Evolutionary conservation across 176 grass and related monocot species (phyloP).

Genomic region (Raddia distichophylla): DNA sequence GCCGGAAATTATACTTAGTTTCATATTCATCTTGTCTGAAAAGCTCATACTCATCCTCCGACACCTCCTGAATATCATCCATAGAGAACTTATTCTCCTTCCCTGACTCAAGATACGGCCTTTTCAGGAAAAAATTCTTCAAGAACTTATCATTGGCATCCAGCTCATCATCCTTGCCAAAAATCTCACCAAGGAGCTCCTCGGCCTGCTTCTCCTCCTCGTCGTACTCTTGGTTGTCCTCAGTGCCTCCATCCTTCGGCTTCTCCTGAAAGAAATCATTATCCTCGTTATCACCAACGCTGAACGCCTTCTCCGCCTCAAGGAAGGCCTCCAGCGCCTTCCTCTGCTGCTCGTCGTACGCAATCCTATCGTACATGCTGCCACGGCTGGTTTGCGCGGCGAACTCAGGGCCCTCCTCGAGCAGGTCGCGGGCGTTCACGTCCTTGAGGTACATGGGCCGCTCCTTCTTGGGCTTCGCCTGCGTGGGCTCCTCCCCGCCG

Average conservation of each 20-base stretch:
- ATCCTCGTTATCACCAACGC: constrained; percentile 35
- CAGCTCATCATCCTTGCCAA: constrained; percentile 69
- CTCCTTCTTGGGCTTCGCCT: constrained; percentile 65
- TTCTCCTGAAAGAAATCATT: constrained; percentile 66
- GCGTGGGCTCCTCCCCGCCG: constrained; percentile 34
- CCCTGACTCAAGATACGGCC: constrained; percentile 53
- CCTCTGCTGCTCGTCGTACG: constrained; percentile 78
- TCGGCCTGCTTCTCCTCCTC: constrained; percentile 53
- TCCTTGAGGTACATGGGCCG: constrained; percentile 88
- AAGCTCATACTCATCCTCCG: constrained; percentile 67
- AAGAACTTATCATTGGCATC: constrained; percentile 79
- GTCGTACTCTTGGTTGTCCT: constrained; percentile 50
- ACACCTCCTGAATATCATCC: constrained; percentile 54
- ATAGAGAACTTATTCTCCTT: constrained; percentile 36
- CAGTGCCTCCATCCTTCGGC: constrained; percentile 16
- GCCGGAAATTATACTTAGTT: constrained; percentile 61
- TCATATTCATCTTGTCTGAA: constrained; percentile 70
- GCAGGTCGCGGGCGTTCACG: constrained; percentile 70
- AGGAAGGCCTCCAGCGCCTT: constrained; percentile 72
- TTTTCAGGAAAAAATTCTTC: constrained; percentile 75
- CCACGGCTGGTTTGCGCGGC: constrained; percentile 43
- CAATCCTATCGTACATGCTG: constrained; percentile 60
- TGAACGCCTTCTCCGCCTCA: constrained; percentile 57
- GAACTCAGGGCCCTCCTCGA: constrained; percentile 84
- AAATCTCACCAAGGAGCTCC: constrained; percentile 60